Conservation (phyloP, 352 stramenopile genomes). For the Phytophthora lateralis region DNA sequence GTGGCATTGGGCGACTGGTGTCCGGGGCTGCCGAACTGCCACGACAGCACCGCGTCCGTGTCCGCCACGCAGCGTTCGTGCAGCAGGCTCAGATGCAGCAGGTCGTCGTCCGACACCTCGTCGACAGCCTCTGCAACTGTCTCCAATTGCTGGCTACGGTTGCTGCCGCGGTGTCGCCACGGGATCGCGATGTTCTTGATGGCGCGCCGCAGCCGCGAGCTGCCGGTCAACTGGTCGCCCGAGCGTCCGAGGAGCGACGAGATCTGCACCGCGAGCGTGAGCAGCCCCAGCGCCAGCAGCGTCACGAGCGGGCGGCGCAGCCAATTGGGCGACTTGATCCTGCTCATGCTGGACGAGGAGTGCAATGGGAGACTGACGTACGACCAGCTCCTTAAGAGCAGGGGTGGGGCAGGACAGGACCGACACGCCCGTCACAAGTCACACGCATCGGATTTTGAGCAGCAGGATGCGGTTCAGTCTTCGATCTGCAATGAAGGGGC, state of each 20-base stretch:
- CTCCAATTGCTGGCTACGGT: not conserved
- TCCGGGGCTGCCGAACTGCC: conserved; percentile 27
- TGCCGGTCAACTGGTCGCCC: conserved; percentile 15
- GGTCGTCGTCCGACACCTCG: conserved; percentile 30
- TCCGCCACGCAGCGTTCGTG: conserved; percentile 41
- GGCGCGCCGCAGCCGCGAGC: conserved; percentile 10
- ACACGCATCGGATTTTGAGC: not conserved
- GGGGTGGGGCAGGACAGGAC: not conserved
- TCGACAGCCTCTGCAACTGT: not conserved
- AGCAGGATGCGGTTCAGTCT: not conserved
- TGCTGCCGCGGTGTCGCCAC: conserved; percentile 12
- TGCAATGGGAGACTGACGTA: not conserved
- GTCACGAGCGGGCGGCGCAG: conserved; percentile 23
- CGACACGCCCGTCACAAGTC: not conserved
- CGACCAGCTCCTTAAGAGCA: not conserved
- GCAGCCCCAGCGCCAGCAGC: conserved; percentile 17
- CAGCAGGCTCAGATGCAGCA: conserved; percentile 43
- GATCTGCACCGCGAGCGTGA: conserved; percentile 25
- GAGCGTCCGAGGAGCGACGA: conserved; percentile 25
- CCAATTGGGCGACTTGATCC: conserved; percentile 10
- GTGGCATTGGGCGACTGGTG: conserved; percentile 13
- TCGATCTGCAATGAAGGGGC: conserved; percentile 9
- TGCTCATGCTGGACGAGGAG: conserved; percentile 4
- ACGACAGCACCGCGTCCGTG: conserved; percentile 40
- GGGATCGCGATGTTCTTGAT: conserved; percentile 15